Conservation (phyloP, 257 asterid species). For the Cruciata laevipes region DNA sequence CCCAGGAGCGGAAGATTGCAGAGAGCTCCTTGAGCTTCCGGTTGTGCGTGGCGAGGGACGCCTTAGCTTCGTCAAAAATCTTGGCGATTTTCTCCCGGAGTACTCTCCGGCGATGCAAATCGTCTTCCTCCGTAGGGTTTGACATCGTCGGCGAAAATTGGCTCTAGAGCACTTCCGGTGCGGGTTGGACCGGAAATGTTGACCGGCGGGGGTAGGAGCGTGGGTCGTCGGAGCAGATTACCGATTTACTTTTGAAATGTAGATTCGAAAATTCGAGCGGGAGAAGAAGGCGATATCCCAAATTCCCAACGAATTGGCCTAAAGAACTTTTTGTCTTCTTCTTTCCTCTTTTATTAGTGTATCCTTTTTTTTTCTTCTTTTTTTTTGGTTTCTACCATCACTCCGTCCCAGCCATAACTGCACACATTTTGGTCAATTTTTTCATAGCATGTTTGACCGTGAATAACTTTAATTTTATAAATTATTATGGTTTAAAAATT, state of each 20-base stretch:
- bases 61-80: slow-evolving; percentile 54
- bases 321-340: not conserved
- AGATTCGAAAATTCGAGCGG: slow-evolving; percentile 22
- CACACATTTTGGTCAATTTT: too few species aligned
- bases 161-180: too few species aligned
- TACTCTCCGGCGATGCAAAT: slow-evolving; percentile 21
- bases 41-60: slow-evolving; percentile 56
- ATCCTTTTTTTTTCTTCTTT: too few species aligned
- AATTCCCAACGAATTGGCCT: not conserved
- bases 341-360: too few species aligned
- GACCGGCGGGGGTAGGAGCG: not conserved
- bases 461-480: too few species aligned
- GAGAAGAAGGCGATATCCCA: not conserved
- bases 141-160: slow-evolving; percentile 13
- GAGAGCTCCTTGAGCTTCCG: slow-evolving; percentile 76
- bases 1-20: slow-evolving; percentile 35
- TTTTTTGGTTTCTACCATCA: too few species aligned
- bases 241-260: slow-evolving; percentile 11
- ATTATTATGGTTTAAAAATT: too few species aligned
- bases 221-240: not conserved
- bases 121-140: slow-evolving; percentile 28
- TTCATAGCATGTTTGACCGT: too few species aligned
- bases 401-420: too few species aligned
- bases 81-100: slow-evolving; percentile 32
- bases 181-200: too few species aligned